Evolutionary conservation across 441 rosid species (phyloP), one percentile per base, ranked within the genome.

Genomic region (Manihot esculenta): DNA sequence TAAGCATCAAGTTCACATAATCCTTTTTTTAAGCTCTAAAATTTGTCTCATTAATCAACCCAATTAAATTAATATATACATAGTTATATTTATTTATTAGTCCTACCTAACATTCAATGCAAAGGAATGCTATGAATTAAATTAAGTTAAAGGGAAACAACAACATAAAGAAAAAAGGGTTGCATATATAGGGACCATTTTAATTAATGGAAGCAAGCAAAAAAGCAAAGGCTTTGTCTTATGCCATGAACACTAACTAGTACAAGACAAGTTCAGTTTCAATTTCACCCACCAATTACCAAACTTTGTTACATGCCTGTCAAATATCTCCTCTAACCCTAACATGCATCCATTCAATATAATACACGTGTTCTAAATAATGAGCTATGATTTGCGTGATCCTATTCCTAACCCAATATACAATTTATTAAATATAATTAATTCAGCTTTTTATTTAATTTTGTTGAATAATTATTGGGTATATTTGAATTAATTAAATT

Each of bases 81-180:
- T 1, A 30, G n/a, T n/a, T n/a, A n/a, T 30, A 30, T 4, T 4
- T 30, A 58, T 60, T 17, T 58, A 17, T 45, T 50, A 18, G 68
- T 26, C 15, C 78, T 72, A 74, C 80, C 74, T 13, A 59, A 68
- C 70, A 20, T 26, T 21, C 63, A 30, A n/a, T 49, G 38, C 17
- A 66, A 18, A 49, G 55, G 47, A 44, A 42, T 10, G 48, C 21
- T 21, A 61, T 11, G 18, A 33, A 64, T n/a, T 17, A 30, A 54
- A 64, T 5, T 12, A 49, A 60, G 63, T 26, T 6, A 14, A 15
- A 42, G 41, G 12, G 10, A 20, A n/a, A 7, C 26, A 27, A 27
- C 48, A 1, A 5, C 3, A 27, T 1, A 30, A 3, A 49, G 2
- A 23, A 7, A 18, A n/a, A 20, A n/a, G 3, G 20, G 7, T n/a